A percentile compares a stretch with the other conserved stretches of the same genome.
Evolutionary conservation across 345 rosid genomes (phyloP).

Genomic region (Salix purpurea): DNA sequence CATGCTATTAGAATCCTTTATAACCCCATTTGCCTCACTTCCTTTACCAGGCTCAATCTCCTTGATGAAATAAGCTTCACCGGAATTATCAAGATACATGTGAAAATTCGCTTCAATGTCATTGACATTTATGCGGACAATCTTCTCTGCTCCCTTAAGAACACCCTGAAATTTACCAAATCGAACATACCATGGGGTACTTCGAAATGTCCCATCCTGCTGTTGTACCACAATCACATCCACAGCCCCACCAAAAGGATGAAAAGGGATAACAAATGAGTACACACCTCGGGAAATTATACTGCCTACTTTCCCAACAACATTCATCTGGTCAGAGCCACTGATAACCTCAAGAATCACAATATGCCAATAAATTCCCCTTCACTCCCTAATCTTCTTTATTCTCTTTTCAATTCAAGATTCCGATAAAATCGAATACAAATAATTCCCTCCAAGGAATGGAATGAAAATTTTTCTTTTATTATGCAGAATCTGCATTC

Average conservation of each 20-base stretch:
- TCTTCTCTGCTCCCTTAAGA: constrained; percentile 78
- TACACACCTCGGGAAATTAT: constrained; percentile 79
- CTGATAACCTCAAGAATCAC: constrained; percentile 4
- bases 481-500: constrained; percentile 9
- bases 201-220: constrained; percentile 72
- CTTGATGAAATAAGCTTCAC: constrained; percentile 80
- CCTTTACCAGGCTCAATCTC: constrained; percentile 55
- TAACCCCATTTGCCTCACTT: constrained; percentile 19
- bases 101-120: constrained; percentile 74
- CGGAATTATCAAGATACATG: constrained; percentile 90
- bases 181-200: constrained; percentile 91
- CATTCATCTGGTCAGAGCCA: constrained; percentile 54
- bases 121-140: constrained; percentile 70
- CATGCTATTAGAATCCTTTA: constrained; percentile 17
- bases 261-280: constrained; percentile 91
- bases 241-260: constrained; percentile 95
- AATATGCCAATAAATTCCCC: constrained; percentile 4
- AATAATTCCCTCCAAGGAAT: neutral
- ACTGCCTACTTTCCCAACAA: constrained; percentile 87
- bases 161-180: constrained; percentile 97
- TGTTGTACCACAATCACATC: constrained; percentile 88
- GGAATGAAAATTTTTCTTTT: neutral
- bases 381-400: constrained; percentile 5
- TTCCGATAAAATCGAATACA: constrained; percentile 6
- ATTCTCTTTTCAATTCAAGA: constrained; percentile 10